Evolutionary conservation across 352 stramenopile species (phyloP).

Genomic region (Phytophthora nicotianae): DNA sequence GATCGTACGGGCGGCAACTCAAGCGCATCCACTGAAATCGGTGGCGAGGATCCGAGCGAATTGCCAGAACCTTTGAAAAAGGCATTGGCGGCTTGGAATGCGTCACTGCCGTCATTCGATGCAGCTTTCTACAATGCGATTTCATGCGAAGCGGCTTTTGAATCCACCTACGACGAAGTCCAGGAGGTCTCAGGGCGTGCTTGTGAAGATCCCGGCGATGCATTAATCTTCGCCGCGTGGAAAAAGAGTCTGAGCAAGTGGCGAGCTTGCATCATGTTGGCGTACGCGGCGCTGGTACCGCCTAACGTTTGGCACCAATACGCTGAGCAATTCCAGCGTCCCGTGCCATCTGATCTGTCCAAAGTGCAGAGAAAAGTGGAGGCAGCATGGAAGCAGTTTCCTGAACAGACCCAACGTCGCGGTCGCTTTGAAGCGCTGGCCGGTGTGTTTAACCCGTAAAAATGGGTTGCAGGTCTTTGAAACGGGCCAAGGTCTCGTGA

Average conservation of each 20-base stretch:
- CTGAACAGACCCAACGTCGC: conserved; percentile 56
- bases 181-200: conserved; percentile 62
- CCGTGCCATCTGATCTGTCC: conserved; percentile 52
- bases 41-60: conserved; percentile 70
- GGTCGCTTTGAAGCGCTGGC: conserved; percentile 62
- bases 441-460: conserved; percentile 24
- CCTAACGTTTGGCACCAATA: conserved; percentile 73
- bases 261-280: conserved; percentile 67
- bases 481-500: conserved; percentile 3
- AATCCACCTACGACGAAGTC: conserved; percentile 59
- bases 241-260: conserved; percentile 57
- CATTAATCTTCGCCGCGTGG: conserved; percentile 50
- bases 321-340: conserved; percentile 55
- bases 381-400: conserved; percentile 53
- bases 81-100: conserved; percentile 64
- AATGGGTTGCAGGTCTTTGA: not conserved
- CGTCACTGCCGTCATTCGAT: conserved; percentile 77
- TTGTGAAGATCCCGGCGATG: conserved; percentile 41
- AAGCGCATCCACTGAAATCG: conserved; percentile 33
- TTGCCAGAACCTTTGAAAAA: conserved; percentile 51
- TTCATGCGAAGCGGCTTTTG: conserved; percentile 76
- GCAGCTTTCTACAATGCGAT: conserved; percentile 76
- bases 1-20: conserved; percentile 17
- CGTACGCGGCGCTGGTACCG: conserved; percentile 71
- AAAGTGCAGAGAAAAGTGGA: conserved; percentile 41